Conservation (phyloP, 2,329 filamentous ascomycete genomes). For the Microsporum audouinii region DNA sequence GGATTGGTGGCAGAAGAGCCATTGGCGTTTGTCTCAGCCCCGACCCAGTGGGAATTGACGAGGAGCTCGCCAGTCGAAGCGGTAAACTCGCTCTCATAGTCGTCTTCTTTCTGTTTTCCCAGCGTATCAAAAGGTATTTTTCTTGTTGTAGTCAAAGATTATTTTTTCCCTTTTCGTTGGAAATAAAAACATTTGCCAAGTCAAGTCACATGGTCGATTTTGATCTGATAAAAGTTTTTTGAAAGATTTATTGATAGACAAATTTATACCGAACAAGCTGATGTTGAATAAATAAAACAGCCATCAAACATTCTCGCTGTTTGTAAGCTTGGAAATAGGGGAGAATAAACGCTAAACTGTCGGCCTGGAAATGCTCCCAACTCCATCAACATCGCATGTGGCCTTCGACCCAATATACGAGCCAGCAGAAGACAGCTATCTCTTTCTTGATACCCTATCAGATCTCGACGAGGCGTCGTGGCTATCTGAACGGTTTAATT, state of each 20-base stretch:
- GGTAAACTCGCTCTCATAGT: constrained; percentile 27
- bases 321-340: not conserved
- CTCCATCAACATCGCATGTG: constrained; percentile 85
- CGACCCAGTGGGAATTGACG: constrained; percentile 30
- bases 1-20: constrained; percentile 75
- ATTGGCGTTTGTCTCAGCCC: constrained; percentile 40
- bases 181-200: not conserved
- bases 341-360: not conserved
- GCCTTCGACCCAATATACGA: constrained; percentile 83
- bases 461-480: constrained; percentile 56
- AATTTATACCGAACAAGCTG: not conserved
- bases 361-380: constrained; percentile 63
- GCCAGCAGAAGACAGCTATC: constrained; percentile 88
- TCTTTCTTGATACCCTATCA: constrained; percentile 84
- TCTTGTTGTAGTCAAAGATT: not conserved
- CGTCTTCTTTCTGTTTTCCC: constrained; percentile 7
- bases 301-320: not conserved
- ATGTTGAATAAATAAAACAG: not conserved
- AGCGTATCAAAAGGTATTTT: not conserved
- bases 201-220: constrained; percentile 1
- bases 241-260: not conserved
- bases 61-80: constrained; percentile 32
- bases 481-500: constrained; percentile 51
- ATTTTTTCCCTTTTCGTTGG: not conserved
- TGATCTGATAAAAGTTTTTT: not conserved